Percentiles rank a stretch among this genome's conserved stretches.
Evolutionary conservation across 129 eudicot genomes (phyloP).

Genomic region (Erigeron canadensis): DNA sequence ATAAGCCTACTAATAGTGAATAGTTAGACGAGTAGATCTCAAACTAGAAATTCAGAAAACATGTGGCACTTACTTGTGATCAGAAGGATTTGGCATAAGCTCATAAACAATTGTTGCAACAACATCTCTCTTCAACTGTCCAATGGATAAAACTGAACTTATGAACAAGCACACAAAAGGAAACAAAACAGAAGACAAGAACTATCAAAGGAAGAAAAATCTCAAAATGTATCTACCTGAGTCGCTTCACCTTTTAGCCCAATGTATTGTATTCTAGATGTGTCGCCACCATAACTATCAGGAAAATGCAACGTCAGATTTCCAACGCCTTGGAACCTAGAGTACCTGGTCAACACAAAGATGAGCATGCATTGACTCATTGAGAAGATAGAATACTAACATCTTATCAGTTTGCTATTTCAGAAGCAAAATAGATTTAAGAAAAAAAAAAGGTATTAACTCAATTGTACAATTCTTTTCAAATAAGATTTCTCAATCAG

Average conservation of each 20-base stretch:
- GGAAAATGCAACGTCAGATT: conserved; percentile 97
- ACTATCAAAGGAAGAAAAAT: background rate
- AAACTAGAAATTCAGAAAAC: conserved; percentile 6
- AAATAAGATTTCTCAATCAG: conserved; percentile 4
- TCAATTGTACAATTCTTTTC: background rate
- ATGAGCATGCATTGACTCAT: conserved; percentile 7
- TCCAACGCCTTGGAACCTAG: conserved; percentile 94
- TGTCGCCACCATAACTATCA: conserved; percentile 86
- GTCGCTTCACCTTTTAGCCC: conserved; percentile 99
- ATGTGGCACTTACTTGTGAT: conserved; percentile 80
- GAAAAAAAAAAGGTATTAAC: background rate
- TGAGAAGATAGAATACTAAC: background rate
- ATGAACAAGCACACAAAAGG: background rate
- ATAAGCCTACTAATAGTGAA: background rate
- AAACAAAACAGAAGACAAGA: background rate
- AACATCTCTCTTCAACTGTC: conserved; percentile 94
- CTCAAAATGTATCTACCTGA: conserved; percentile 53
- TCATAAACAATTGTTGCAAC: conserved; percentile 92
- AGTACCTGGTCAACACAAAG: conserved; percentile 52
- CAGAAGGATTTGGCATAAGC: conserved; percentile 96
- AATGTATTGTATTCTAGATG: conserved; percentile 84
- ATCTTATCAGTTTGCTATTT: conserved; percentile 8
- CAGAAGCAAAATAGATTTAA: conserved; percentile 9
- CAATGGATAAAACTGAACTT: conserved; percentile 9
- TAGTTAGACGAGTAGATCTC: background rate